Evolutionary conservation across 2,329 filamentous ascomycete genomes (phyloP).

Genomic region (Neofusicoccum cordaticola): DNA sequence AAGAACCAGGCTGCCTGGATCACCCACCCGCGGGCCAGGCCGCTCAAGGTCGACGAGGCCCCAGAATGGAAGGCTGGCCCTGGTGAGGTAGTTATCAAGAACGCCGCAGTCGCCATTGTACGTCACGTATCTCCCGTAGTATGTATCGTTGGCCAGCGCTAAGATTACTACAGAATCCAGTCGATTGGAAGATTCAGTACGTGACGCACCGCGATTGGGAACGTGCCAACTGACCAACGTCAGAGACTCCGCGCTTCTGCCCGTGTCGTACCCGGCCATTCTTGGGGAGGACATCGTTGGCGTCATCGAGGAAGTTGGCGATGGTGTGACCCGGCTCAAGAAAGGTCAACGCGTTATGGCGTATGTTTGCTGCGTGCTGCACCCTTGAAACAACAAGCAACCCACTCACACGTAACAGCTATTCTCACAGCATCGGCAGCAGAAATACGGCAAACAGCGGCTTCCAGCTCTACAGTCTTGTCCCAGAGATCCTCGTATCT

Average conservation of each 20-base stretch:
- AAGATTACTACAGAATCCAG: neutral
- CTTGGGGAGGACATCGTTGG: constrained; percentile 39
- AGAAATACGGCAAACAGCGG: constrained; percentile 24
- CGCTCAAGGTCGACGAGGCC: constrained; percentile 30
- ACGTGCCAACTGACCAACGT: neutral
- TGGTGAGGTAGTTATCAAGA: constrained; percentile 34
- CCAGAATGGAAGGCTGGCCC: constrained; percentile 28
- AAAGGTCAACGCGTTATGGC: constrained; percentile 4
- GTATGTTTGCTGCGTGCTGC: neutral
- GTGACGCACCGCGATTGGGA: too few relatives aligned
- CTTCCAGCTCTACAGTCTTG: constrained; percentile 36
- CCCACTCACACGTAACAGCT: neutral
- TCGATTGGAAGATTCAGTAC: constrained; percentile 4
- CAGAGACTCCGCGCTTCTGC: neutral
- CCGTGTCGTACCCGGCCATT: constrained; percentile 29
- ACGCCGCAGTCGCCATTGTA: constrained; percentile 29
- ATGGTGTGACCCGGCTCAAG: neutral
- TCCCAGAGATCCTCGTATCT: constrained; percentile 30
- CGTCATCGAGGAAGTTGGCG: constrained; percentile 35
- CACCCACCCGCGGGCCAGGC: constrained; percentile 27
- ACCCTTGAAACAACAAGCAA: too few relatives aligned
- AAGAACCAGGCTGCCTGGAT: constrained; percentile 34
- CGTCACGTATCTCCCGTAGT: neutral
- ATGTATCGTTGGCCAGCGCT: too few relatives aligned
- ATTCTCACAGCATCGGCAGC: constrained; percentile 24